Conservation (phyloP, 2,329 filamentous ascomycete genomes). For the Cercospora sp. region DNA sequence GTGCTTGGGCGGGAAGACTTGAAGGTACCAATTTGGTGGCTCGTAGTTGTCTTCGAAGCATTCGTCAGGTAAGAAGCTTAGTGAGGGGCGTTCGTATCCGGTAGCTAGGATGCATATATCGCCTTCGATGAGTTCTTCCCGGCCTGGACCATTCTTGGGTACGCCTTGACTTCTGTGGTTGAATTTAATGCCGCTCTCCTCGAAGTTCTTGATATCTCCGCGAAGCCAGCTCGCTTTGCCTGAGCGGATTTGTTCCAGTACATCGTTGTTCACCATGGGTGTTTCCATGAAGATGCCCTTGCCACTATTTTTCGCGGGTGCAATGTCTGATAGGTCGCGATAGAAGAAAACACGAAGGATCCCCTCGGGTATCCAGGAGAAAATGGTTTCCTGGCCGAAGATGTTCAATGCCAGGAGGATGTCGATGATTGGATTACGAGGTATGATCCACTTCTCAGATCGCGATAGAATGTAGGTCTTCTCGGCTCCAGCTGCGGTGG, state of each 20-base stretch:
- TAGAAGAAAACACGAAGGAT: conserved; percentile 79
- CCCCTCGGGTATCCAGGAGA: conserved; percentile 76
- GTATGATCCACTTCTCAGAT: conserved; percentile 44
- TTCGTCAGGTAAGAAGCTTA: conserved; percentile 71
- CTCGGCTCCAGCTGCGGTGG: conserved; percentile 63
- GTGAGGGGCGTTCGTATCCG: conserved; percentile 71
- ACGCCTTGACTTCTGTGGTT: conserved; percentile 70
- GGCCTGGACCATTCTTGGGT: conserved; percentile 72
- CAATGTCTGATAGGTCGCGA: conserved; percentile 72
- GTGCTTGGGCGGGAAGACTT: conserved; percentile 76
- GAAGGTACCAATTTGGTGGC: conserved; percentile 85
- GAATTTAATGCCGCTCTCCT: conserved; percentile 64
- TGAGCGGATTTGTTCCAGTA: conserved; percentile 71
- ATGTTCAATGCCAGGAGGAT: conserved; percentile 73
- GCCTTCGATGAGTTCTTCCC: conserved; percentile 63
- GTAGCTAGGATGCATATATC: conserved; percentile 84
- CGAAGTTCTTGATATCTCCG: conserved; percentile 71
- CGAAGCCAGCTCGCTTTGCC: conserved; percentile 77
- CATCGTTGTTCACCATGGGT: conserved; percentile 79
- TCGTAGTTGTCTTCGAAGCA: conserved; percentile 71
- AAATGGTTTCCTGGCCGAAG: conserved; percentile 67
- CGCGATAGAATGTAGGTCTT: conserved; percentile 73
- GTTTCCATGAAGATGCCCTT: conserved; percentile 80
- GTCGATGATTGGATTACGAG: conserved; percentile 74
- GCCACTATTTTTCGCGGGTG: conserved; percentile 55